Percentiles rank a stretch among this genome's conserved stretches.
phyloP scores from a whole-genome alignment of 352 stramenopile genomes.

The Pythium grandisporangium region DNA sequence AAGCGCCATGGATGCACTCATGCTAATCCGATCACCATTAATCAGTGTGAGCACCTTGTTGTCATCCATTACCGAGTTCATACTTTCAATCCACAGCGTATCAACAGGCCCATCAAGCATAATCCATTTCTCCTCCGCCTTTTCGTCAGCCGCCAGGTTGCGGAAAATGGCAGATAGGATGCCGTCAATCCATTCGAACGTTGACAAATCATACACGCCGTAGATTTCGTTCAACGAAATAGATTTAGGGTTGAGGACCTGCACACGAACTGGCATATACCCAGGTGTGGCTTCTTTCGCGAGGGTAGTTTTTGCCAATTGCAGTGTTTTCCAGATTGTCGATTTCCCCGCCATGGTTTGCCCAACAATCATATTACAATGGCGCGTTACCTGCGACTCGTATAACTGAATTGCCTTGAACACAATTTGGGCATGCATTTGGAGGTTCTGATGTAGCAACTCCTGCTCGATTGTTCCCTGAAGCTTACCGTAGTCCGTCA shows the following conservation, averaged over 20 bases:
- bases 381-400: conserved; percentile 91
- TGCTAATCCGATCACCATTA: conserved; percentile 82
- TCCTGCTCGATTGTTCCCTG: conserved; percentile 86
- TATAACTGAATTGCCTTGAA: conserved; percentile 95
- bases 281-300: conserved; percentile 60
- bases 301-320: conserved; percentile 62
- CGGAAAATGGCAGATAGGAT: conserved; percentile 79
- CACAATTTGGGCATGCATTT: conserved; percentile 86
- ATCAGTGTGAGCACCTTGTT: conserved; percentile 85
- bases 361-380: conserved; percentile 93
- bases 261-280: conserved; percentile 79
- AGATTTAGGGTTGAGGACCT: conserved; percentile 85
- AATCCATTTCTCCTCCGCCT: conserved; percentile 82
- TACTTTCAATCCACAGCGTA: conserved; percentile 86
- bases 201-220: conserved; percentile 83
- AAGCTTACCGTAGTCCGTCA: conserved; percentile 89
- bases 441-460: conserved; percentile 73
- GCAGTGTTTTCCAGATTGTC: conserved; percentile 79
- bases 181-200: conserved; percentile 83
- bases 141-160: conserved; percentile 62
- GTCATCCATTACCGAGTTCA: conserved; percentile 88
- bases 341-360: conserved; percentile 88
- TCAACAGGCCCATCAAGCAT: conserved; percentile 84
- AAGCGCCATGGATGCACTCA: conserved; percentile 82
- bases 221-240: conserved; percentile 88